Base-by-base conservation (phyloP, 768 basidiomycete genomes). In the Boletus pseudopeckii region DNA sequence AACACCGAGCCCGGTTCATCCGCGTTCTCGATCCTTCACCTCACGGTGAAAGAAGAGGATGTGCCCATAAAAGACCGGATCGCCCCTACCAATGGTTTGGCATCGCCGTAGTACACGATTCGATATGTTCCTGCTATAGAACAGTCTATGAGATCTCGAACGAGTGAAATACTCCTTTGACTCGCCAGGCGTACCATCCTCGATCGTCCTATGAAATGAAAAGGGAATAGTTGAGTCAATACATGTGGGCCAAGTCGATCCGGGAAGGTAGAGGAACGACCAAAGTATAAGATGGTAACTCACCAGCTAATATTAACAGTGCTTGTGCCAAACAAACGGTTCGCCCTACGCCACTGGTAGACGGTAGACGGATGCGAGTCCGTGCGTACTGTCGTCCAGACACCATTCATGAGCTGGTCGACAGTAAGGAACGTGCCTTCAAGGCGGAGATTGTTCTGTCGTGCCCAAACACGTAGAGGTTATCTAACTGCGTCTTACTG, bases 321-420 rank as follows among this genome's bases (percentile, higher is more conserved):
- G 63, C 86, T 88, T 17, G 78, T 81, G 7, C 80, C 85, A 39
- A 82, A 66, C 48, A 83, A 80, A 2, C 74, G 75, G 68, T 68
- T 85, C 13, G 75, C 80, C 67, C 85, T 75, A 22, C 61, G 68
- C 89, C 89, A 90, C 53, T 75, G 74, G 61, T 80, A 89, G 18
- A 75, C 76, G 1, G 88, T 90, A 5, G 86, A 89, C 30, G 87
- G 87, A 66, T 90, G 88, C 18, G 89, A 90, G 69, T 92, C 90
- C 14, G 85, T 83, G 48, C 83, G 77, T 33, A 85, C 80, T 1
- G 76, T 64, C 54, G 55, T 71, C 88, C 86, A 91, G 48, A 71
- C 59, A 28, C 74, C 76, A 15, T 72, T 63, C 7, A 75, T 69
- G 33, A 77, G 67, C 47, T 74, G 77, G 54, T 90, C 86, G 38